phyloP scores from a whole-genome alignment of 179 eudicot species.

The Vitellaria paradoxa region DNA sequence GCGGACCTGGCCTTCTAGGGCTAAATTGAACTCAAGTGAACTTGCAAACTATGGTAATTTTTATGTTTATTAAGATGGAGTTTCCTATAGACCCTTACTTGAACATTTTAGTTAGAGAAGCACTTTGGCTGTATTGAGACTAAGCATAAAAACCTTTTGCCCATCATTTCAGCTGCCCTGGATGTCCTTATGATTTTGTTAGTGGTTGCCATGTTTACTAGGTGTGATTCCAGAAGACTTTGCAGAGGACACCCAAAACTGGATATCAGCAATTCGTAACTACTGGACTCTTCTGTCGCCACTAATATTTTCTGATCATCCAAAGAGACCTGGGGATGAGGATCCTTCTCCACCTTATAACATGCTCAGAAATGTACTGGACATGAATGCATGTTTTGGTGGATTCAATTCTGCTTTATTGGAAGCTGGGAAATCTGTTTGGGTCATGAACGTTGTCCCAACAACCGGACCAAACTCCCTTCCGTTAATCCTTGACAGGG shows the following conservation, averaged over 20 bases:
- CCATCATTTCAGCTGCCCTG: not conserved
- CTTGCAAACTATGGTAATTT: constrained; percentile 67
- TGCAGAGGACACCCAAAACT: constrained; percentile 64
- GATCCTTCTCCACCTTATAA: constrained; percentile 99
- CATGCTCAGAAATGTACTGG: constrained; percentile 95
- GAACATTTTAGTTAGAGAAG: not conserved
- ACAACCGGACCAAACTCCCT: constrained; percentile 70
- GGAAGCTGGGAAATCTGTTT: constrained; percentile 82
- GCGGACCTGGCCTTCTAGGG: constrained; percentile 82
- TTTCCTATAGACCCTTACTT: not conserved
- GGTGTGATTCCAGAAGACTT: constrained; percentile 73
- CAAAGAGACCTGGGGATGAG: constrained; percentile 98
- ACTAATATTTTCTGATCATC: constrained; percentile 94
- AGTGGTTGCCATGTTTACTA: constrained; percentile 24
- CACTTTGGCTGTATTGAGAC: not conserved
- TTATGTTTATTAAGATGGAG: not conserved
- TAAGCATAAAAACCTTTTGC: not conserved
- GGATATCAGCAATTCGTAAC: constrained; percentile 68
- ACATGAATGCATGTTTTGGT: constrained; percentile 93
- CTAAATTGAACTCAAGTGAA: constrained; percentile 58
- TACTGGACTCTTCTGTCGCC: constrained; percentile 99
- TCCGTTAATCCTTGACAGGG: constrained; percentile 84
- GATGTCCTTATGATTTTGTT: not conserved
- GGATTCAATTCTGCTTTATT: constrained; percentile 84
- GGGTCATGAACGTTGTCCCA: constrained; percentile 99